These are phyloP conservation scores for Paramecium sonneborni DNA, from an alignment of 73 alveolate genomes.

Conservation along the genomic window DNA sequence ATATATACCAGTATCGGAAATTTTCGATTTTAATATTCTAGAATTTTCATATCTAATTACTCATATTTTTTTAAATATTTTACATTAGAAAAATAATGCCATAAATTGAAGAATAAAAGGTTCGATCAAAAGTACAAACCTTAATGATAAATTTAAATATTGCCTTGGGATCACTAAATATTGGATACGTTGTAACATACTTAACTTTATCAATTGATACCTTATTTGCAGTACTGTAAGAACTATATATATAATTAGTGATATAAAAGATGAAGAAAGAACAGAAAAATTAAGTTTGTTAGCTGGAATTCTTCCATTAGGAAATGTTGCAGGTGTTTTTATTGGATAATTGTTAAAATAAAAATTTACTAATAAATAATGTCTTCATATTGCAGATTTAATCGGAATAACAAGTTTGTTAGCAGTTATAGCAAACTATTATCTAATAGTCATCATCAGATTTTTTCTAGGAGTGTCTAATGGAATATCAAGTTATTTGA, in stretches of 20 bases:
- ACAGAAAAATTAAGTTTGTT: background rate
- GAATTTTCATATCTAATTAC: background rate
- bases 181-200: conserved; percentile 31
- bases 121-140: background rate
- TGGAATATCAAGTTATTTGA: conserved; percentile 13
- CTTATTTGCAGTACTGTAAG: background rate
- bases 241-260: background rate
- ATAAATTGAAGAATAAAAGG: background rate
- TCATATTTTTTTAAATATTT: background rate
- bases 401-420: background rate
- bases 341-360: background rate
- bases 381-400: background rate
- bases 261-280: background rate
- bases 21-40: background rate
- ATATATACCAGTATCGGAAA: background rate
- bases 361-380: conserved; percentile 33
- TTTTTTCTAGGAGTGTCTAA: conserved; percentile 5
- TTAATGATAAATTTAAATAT: background rate
- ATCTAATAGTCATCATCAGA: background rate
- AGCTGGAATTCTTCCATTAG: conserved; percentile 19
- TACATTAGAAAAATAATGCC: background rate
- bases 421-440: background rate
- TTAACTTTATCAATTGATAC: conserved; percentile 35
- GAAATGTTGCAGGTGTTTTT: conserved; percentile 5
- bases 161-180: background rate